These are phyloP conservation scores for Ogataea nakhonphanomensis DNA, from an alignment of 805 yeast genomes.

Conservation along the genomic window DNA sequence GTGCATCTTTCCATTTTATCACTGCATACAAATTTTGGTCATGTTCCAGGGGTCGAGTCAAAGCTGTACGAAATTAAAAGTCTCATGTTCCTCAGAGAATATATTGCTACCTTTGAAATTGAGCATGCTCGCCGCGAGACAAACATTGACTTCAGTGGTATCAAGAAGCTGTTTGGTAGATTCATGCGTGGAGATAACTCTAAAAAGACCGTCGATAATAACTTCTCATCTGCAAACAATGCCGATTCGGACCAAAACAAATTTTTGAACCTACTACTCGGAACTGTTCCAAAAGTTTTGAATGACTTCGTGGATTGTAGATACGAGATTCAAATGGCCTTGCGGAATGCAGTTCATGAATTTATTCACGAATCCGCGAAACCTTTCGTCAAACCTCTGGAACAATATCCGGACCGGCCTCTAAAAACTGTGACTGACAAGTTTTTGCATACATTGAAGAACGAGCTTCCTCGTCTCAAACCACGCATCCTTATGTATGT, in stretches of 20 bases:
- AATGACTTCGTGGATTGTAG: conserved; percentile 78
- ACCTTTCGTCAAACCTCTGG: conserved; percentile 47
- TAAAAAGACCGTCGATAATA: conserved; percentile 19
- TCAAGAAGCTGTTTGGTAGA: conserved; percentile 42
- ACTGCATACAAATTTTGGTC: conserved; percentile 49
- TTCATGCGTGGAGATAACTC: conserved; percentile 29
- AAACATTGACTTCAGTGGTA: conserved; percentile 77
- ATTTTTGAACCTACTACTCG: conserved; percentile 34
- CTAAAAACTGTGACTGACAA: conserved; percentile 23
- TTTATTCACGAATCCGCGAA: conserved; percentile 58
- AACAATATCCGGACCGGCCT: conserved; percentile 15
- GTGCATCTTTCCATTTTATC: conserved; percentile 74
- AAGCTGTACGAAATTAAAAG: conserved; percentile 70
- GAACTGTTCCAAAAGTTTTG: conserved; percentile 74
- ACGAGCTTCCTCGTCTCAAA: conserved; percentile 55
- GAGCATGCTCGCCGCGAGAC: conserved; percentile 70
- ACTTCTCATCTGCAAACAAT: conserved; percentile 16
- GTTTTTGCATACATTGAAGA: conserved; percentile 48
- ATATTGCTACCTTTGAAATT: conserved; percentile 72
- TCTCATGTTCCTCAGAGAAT: conserved; percentile 64
- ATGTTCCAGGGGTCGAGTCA: conserved; percentile 53
- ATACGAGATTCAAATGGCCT: conserved; percentile 66
- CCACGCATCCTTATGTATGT: conserved; percentile 52
- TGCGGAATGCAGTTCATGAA: conserved; percentile 66
- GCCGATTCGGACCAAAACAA: conserved; percentile 8